Evolutionary conservation across 805 yeast genomes (phyloP), one percentile per base, ranked within the genome.

Genomic region (Debaryomyces maramus): DNA sequence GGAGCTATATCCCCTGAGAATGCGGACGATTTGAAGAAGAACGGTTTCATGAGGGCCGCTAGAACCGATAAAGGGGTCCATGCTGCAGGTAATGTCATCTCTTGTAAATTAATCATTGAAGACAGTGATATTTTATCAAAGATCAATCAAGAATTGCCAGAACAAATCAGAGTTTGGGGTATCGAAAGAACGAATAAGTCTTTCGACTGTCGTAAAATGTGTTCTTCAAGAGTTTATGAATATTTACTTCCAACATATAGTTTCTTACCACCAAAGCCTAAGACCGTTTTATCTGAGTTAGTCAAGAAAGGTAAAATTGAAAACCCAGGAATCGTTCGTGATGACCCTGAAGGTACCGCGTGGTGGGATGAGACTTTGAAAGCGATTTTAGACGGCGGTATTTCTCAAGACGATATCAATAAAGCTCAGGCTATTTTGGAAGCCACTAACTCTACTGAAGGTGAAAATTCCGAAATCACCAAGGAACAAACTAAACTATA

Each of bases 21-120:
- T 61, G 80, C 96, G 5, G 84, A 81, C 43, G 97, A 91, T 58
- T 78, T 90, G 53, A 89, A 88, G 58, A 90, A 90, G 58, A 78
- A 81, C 39, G 89, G 93, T 0, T 86, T 91, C 56, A 83, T 82
- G 87, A 74, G 93, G 61, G 88, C 90, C 38, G 91, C 91, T 4
- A 74, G 91, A 66, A 85, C 91, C 3, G 98, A 90, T 62, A 91
- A 91, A 63, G 98, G 97, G 45, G 98, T 90, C 17, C 98, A 90
- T 64, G 97, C 98, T 9, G 96, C 97, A 2, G 97, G 97, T 20
- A 90, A 90, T 60, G 88, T 89, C 16, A 77, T 91, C 32, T 84
- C 95, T 11, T 70, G 85, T 51, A 90, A 90, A 59, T 65, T 90
- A 72, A 87, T 88, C 52, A 74, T 88, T 38, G 96, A 88, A 57